Evolutionary conservation across 2,329 filamentous ascomycete species (phyloP), one percentile per base, ranked within the genome.

Genomic region (Cylindrodendrum hubeiense): DNA sequence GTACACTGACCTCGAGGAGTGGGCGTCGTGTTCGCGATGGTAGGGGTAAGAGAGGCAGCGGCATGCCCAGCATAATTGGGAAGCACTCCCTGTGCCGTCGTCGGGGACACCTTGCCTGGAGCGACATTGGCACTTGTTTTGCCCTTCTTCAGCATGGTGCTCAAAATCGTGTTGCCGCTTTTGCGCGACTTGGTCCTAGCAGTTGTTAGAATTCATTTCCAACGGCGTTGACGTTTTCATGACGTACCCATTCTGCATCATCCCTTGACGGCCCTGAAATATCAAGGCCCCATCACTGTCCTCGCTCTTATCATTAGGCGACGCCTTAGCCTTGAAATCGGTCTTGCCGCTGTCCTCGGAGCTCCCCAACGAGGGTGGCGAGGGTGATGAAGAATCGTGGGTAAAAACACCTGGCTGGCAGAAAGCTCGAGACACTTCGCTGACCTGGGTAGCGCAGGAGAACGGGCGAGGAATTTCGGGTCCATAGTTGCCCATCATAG

Each of bases 31-130:
- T 83, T 83, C 37, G 79, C 80, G 51, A 83, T 80, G 22, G 81
- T 74, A 17, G 84, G 84, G 10, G 80, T 77, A 21, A 86, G 77
- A 50, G 83, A 86, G 22, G 85, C 85, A 10, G 85, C 83, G 22
- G 86, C 86, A 70, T 87, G 79, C 19, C 86, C 85, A 10, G 80
- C 75, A 60, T 86, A 87, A 33, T 86, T 84, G 17, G 86, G 86
- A 49, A 89, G 76, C 46, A 85, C 81, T n/a, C 85, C 86, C 28
- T 83, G 85, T 8, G 83, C 86, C 13, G 85, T 88, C 47, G 83
- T 84, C 4, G 86, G 84, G 3, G 85, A 86, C 51, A 89, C 77
- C 10, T 85, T 79, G 53, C 85, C 79, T 12, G 84, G 83, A 47
- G 84, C 77, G 8, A 76, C 82, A 47, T 78, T 78, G 49, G 79